A percentile compares a stretch with the other conserved stretches of the same genome.
Evolutionary conservation across 352 stramenopile species (phyloP).

Genomic region (Thalassiosira gravida): DNA sequence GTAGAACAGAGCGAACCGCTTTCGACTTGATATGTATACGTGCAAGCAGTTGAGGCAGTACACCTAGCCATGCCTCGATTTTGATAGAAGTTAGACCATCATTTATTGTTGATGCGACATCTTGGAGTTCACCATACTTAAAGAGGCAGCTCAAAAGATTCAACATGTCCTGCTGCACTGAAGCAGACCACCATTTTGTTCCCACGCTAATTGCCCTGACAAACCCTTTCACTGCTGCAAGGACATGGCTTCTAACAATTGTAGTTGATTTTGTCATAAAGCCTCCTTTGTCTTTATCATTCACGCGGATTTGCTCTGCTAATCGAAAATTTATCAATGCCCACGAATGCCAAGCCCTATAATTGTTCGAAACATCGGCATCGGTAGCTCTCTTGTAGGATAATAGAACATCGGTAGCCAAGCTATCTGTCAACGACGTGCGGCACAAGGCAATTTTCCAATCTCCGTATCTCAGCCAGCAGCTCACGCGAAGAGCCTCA

Average conservation of each 20-base stretch:
- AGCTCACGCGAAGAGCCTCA: slow-evolving; percentile 72
- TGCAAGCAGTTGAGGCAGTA: slow-evolving; percentile 93
- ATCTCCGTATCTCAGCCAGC: slow-evolving; percentile 85
- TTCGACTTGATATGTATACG: slow-evolving; percentile 85
- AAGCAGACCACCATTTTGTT: slow-evolving; percentile 92
- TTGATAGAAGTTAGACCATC: slow-evolving; percentile 90
- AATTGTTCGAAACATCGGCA: slow-evolving; percentile 79
- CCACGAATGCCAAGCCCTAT: slow-evolving; percentile 97
- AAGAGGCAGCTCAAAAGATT: slow-evolving; percentile 98
- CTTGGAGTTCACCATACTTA: slow-evolving; percentile 90
- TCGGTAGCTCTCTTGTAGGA: slow-evolving; percentile 80
- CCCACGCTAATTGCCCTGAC: slow-evolving; percentile 94
- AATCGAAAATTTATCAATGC: slow-evolving; percentile 96
- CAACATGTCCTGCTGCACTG: slow-evolving; percentile 97
- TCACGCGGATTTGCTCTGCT: slow-evolving; percentile 87
- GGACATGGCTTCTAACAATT: slow-evolving; percentile 80
- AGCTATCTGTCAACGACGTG: slow-evolving; percentile 56
- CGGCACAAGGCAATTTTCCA: slow-evolving; percentile 76
- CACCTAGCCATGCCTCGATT: slow-evolving; percentile 97
- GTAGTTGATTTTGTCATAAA: slow-evolving; percentile 37
- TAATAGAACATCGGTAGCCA: slow-evolving; percentile 79
- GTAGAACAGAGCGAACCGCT: slow-evolving; percentile 84
- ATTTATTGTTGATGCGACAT: slow-evolving; percentile 89
- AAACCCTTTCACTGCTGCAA: slow-evolving; percentile 95
- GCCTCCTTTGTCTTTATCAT: slow-evolving; percentile 62